Percentiles rank a stretch among this genome's conserved stretches.
Conservation (phyloP, 139 green algal genomes). For the Dunaliella sp. region DNA sequence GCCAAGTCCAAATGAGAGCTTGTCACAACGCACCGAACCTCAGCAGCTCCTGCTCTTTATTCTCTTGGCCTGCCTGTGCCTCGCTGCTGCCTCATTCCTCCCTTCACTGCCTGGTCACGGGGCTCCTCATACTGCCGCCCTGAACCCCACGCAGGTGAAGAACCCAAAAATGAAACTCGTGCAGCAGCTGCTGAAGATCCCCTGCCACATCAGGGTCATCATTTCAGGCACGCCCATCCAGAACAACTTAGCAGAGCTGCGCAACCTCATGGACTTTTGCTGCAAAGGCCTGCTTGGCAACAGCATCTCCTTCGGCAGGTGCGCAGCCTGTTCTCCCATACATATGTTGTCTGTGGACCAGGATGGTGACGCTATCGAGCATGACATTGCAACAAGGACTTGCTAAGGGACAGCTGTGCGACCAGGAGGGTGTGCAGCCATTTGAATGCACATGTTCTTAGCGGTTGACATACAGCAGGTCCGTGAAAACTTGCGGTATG, state of each 20-base stretch:
- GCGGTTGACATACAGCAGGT: no score
- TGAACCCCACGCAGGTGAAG: constrained; percentile 62
- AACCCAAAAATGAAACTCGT: constrained; percentile 82
- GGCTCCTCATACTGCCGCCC: background rate
- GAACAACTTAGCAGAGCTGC: constrained; percentile 90
- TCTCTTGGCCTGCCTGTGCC: constrained; percentile 12
- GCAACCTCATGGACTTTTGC: constrained; percentile 84
- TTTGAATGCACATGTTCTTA: no score
- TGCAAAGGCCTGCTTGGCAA: constrained; percentile 68
- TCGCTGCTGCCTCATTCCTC: constrained; percentile 24
- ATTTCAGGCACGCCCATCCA: constrained; percentile 88
- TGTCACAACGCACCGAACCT: background rate
- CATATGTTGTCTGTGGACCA: no score
- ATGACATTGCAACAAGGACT: no score
- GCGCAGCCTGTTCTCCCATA: no score
- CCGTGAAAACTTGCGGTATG: no score
- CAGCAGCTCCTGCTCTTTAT: background rate
- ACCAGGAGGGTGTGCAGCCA: no score
- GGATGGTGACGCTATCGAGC: no score
- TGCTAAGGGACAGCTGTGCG: no score
- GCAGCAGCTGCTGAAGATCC: constrained; percentile 49
- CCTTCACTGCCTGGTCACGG: background rate
- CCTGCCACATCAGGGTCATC: constrained; percentile 61
- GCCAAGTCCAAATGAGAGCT: background rate
- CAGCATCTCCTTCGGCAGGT: constrained; percentile 53